Conservation (phyloP, 2,329 filamentous ascomycete genomes). For the Fusarium brevicatenulatum region DNA sequence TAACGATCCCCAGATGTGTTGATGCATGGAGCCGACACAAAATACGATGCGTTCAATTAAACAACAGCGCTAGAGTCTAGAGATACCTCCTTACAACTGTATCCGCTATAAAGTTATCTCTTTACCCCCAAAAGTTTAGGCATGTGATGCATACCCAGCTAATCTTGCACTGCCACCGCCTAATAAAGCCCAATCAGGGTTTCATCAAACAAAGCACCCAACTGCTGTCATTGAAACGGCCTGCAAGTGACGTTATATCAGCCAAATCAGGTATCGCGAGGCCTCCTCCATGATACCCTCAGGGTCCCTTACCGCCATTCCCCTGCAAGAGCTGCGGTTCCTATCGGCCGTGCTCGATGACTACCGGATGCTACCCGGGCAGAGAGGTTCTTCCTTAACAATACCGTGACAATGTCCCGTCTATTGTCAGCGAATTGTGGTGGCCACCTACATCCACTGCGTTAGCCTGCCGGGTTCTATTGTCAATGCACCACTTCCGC, state of each 20-base stretch:
- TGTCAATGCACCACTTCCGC: constrained; percentile 27
- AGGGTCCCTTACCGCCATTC: constrained; percentile 37
- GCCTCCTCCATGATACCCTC: constrained; percentile 4
- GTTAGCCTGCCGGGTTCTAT: constrained; percentile 11
- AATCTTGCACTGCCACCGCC: constrained; percentile 31
- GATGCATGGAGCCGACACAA: not conserved
- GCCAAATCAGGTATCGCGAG: constrained; percentile 30
- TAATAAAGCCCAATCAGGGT: constrained; percentile 1
- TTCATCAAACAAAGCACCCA: constrained; percentile 6
- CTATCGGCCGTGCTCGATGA: constrained; percentile 30
- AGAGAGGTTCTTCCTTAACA: constrained; percentile 23
- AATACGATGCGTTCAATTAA: constrained; percentile 21
- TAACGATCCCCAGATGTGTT: not conserved
- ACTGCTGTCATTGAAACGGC: not conserved
- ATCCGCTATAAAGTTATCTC: not conserved
- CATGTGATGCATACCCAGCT: constrained; percentile 21
- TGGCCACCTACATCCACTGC: constrained; percentile 10
- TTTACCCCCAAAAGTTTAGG: not conserved
- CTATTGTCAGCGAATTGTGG: not conserved
- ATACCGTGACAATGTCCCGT: constrained; percentile 12
- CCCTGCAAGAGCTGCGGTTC: constrained; percentile 13
- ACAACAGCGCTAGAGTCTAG: constrained; percentile 23
- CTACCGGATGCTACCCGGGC: constrained; percentile 18
- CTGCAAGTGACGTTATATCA: constrained; percentile 21
- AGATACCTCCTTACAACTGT: not conserved